Evolutionary conservation across 2,329 filamentous ascomycete genomes (phyloP), one percentile per base, ranked within the genome.

Genomic region (Arthrobotrys sphaeroides): DNA sequence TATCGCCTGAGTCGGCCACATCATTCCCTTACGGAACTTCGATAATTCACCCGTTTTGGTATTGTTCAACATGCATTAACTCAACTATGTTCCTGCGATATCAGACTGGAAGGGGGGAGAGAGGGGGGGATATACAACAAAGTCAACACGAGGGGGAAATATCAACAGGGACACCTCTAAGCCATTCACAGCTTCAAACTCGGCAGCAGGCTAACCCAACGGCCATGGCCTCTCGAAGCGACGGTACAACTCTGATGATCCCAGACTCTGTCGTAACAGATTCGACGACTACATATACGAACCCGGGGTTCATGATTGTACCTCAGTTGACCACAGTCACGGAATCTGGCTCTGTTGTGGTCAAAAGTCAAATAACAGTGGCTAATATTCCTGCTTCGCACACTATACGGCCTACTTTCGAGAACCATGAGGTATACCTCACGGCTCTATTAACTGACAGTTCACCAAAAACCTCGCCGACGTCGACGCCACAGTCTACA

Each of bases 241-340:
- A 18, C n/a, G 55, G 22, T 36, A 47, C 28, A 5, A 65, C 45
- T 12, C n/a, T 75, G 10, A n/a, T 59, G 12, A 9, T 75, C 22
- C 72, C 72, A 33, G 55, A 16, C 3, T 68, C 64, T 26, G 51
- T 38, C 4, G 33, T 69, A 3, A 69, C 40, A n/a, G 55, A 75
- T 22, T 22, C 72, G 22, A 64, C 72, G 16, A 75, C 64, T 53
- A 75, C 72, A 45, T 75, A 75, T 60, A 75, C 72, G 42, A 75
- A 69, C 10, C 72, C 72, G 13, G 72, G 64, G 33, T 68, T 64
- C 64, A 43, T 75, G 3, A 57, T 75, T 38, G n/a, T 75, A 22
- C 57, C 42, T 12, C 72, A 75, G 31, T 65, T 53, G 33, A 65
- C 57, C 12, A 75, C 72, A 12, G 31, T 75, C 42, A 69, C 62